These are phyloP conservation scores for Neospermospora avenae DNA, from an alignment of 2,329 filamentous ascomycete species.

Conservation along the genomic window DNA sequence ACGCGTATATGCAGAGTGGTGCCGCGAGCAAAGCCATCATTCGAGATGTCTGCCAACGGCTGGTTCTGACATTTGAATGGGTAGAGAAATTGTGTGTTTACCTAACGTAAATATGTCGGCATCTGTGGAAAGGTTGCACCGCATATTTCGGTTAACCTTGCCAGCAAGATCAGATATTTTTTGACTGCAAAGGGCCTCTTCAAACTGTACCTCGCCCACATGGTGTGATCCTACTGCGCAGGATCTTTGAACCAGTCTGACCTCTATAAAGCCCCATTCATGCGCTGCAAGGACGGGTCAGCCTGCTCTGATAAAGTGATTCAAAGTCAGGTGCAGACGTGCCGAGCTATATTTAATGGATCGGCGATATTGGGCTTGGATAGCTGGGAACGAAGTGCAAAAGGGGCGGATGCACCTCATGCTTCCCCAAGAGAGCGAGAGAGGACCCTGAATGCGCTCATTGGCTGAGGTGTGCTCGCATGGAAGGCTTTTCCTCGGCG, in stretches of 20 bases:
- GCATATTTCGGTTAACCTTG: background rate
- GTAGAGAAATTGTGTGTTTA: too few relatives aligned
- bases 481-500: background rate
- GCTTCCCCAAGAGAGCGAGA: background rate
- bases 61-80: background rate
- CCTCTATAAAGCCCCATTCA: background rate
- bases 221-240: background rate
- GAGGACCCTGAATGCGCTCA: background rate
- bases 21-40: background rate
- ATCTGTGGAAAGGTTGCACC: background rate
- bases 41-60: too few relatives aligned
- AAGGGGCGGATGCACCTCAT: background rate
- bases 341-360: background rate
- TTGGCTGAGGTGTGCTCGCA: background rate
- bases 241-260: background rate
- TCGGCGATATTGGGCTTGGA: background rate
- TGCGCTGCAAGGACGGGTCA: background rate
- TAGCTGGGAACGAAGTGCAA: background rate
- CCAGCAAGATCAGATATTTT: background rate
- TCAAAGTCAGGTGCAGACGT: background rate
- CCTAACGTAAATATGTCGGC: background rate
- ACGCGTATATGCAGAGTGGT: constrained; percentile 3
- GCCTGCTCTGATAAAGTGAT: background rate
- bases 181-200: background rate
- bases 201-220: background rate